These are phyloP conservation scores for Monosporascus sp. DNA, from an alignment of 2,329 filamentous ascomycete species.

Conservation along the genomic window DNA sequence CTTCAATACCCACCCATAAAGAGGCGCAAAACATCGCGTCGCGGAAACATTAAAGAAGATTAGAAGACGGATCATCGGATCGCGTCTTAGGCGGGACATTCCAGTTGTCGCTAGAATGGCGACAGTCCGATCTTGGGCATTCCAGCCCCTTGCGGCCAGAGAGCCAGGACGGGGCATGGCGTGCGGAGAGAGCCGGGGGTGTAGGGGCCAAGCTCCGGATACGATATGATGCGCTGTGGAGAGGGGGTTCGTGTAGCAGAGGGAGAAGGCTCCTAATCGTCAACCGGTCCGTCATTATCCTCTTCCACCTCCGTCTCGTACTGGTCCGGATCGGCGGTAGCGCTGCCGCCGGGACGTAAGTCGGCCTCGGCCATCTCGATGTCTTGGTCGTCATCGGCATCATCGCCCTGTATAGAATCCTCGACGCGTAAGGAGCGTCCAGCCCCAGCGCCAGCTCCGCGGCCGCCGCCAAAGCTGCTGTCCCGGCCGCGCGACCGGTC, in stretches of 20 bases:
- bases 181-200: no score
- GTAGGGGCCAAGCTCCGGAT: no score
- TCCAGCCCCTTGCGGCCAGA: no score
- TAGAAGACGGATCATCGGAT: no score
- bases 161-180: no score
- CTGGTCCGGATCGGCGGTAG: conserved; percentile 7
- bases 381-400: conserved; percentile 16
- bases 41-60: no score
- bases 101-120: no score
- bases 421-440: conserved; percentile 15
- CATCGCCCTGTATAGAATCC: conserved; percentile 18
- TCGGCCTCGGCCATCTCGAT: conserved; percentile 13
- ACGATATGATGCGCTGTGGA: neutral
- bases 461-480: conserved; percentile 12
- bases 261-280: conserved; percentile 13
- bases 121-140: no score
- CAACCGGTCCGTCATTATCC: conserved; percentile 19
- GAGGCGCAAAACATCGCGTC: no score
- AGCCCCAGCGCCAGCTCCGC: conserved; percentile 12
- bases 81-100: no score
- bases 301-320: conserved; percentile 22
- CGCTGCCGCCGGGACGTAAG: neutral
- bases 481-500: conserved; percentile 21
- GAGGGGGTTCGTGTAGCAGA: neutral
- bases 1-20: no score